These are phyloP conservation scores for Aschersonia sp. DNA, from an alignment of 2,329 filamentous ascomycete species.

Conservation along the genomic window DNA sequence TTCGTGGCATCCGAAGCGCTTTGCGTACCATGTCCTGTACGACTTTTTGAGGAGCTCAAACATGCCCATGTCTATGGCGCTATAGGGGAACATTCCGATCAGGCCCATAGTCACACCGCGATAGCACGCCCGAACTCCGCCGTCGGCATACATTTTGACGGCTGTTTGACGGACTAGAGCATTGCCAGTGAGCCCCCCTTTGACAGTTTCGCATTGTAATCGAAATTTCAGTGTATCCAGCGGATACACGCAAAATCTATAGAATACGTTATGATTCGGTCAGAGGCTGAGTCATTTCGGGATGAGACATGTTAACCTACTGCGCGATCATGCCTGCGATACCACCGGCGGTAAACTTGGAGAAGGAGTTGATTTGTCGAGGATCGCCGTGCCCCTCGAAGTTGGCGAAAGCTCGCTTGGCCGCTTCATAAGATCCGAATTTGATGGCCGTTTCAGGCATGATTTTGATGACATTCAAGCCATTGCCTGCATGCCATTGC, in stretches of 20 bases:
- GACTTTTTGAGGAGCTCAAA: constrained; percentile 83
- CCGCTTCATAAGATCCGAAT: constrained; percentile 93
- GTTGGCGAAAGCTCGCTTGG: constrained; percentile 73
- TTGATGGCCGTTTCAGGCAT: constrained; percentile 99
- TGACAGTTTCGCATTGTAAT: constrained; percentile 89
- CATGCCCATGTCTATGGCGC: constrained; percentile 88
- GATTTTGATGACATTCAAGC: constrained; percentile 91
- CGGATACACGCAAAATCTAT: constrained; percentile 80
- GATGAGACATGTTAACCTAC: constrained; percentile 27
- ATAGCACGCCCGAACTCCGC: constrained; percentile 67
- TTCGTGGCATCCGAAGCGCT: constrained; percentile 55
- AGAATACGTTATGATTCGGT: neutral
- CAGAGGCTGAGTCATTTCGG: neutral
- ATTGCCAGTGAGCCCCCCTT: constrained; percentile 72
- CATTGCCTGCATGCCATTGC: constrained; percentile 52
- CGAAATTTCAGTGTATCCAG: constrained; percentile 70
- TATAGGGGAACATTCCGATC: constrained; percentile 94
- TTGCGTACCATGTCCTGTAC: constrained; percentile 57
- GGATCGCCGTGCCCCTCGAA: constrained; percentile 82
- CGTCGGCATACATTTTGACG: constrained; percentile 69
- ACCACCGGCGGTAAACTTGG: constrained; percentile 84
- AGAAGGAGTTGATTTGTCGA: constrained; percentile 63
- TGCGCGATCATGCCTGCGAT: constrained; percentile 90
- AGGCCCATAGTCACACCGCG: constrained; percentile 89
- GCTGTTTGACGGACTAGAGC: constrained; percentile 71